Conservation (phyloP, 352 stramenopile species). For the Globisporangium rhizosaccharum region DNA sequence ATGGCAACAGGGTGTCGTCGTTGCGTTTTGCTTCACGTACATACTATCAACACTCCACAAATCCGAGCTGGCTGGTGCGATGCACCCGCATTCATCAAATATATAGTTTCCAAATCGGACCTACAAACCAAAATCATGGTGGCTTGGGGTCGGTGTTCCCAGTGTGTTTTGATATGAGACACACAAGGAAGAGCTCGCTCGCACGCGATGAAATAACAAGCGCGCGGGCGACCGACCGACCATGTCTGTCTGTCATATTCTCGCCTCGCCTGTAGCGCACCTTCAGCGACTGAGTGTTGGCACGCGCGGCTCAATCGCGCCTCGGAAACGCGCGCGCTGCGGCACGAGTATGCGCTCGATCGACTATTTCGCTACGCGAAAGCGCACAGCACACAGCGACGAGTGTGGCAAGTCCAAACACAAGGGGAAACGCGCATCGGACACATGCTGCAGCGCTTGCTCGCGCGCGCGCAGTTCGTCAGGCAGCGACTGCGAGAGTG, state of each 20-base stretch:
- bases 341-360: background rate
- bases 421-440: background rate
- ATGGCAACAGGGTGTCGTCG: too few relatives aligned
- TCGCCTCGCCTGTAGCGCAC: background rate
- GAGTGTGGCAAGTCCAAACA: constrained; percentile 15
- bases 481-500: background rate
- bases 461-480: background rate
- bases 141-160: too few relatives aligned
- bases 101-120: too few relatives aligned
- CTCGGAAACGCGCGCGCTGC: constrained; percentile 9
- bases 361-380: constrained; percentile 9
- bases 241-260: background rate
- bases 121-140: too few relatives aligned
- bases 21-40: too few relatives aligned
- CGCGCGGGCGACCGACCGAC: too few relatives aligned
- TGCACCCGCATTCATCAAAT: too few relatives aligned
- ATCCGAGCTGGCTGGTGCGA: too few relatives aligned
- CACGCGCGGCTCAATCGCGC: constrained; percentile 6
- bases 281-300: background rate
- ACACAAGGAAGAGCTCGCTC: too few relatives aligned
- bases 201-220: too few relatives aligned
- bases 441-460: background rate
- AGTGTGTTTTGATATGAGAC: too few relatives aligned
- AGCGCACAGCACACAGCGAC: background rate
- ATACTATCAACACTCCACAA: too few relatives aligned